Percentiles rank a stretch among this genome's conserved stretches.
Evolutionary conservation across 2,329 filamentous ascomycete genomes (phyloP).

Genomic region (Scytalidium lignicola): DNA sequence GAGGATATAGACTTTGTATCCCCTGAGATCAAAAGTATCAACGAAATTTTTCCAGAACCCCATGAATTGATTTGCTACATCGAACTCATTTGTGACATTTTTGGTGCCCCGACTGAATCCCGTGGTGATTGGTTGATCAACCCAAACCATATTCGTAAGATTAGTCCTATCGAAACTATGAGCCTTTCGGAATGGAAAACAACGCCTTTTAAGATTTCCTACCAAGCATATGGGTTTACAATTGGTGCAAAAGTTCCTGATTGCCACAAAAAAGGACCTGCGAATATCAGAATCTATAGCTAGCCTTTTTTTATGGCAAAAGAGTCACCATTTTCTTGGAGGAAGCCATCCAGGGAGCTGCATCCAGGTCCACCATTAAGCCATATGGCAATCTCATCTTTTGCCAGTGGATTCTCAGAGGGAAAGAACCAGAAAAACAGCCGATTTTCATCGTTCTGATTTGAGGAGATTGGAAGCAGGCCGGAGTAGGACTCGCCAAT

Average conservation of each 20-base stretch:
- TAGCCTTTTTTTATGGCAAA: background rate
- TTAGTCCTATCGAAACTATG: slow-evolving; percentile 8
- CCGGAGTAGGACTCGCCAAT: slow-evolving; percentile 26
- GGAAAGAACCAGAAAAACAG: slow-evolving; percentile 55
- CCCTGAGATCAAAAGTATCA: slow-evolving; percentile 49
- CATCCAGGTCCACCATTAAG: slow-evolving; percentile 94
- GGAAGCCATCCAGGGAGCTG: slow-evolving; percentile 89
- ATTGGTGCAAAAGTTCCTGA: slow-evolving; percentile 21
- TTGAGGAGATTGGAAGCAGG: slow-evolving; percentile 47
- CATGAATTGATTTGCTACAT: slow-evolving; percentile 51
- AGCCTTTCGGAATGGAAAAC: background rate
- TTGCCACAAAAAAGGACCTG: slow-evolving; percentile 22
- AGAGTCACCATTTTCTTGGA: slow-evolving; percentile 43
- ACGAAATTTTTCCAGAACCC: slow-evolving; percentile 61
- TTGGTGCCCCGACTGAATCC: slow-evolving; percentile 52
- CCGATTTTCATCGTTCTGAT: slow-evolving; percentile 36
- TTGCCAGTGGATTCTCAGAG: slow-evolving; percentile 39
- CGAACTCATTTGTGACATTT: slow-evolving; percentile 44
- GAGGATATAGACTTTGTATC: slow-evolving; percentile 57
- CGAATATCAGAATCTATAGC: background rate
- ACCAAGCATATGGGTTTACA: slow-evolving; percentile 23
- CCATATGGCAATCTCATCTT: slow-evolving; percentile 60
- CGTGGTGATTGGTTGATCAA: slow-evolving; percentile 25
- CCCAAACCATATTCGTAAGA: slow-evolving; percentile 23
- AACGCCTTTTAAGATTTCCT: background rate